phyloP scores from a whole-genome alignment of 208 protist genomes.

The Leishmania major region DNA sequence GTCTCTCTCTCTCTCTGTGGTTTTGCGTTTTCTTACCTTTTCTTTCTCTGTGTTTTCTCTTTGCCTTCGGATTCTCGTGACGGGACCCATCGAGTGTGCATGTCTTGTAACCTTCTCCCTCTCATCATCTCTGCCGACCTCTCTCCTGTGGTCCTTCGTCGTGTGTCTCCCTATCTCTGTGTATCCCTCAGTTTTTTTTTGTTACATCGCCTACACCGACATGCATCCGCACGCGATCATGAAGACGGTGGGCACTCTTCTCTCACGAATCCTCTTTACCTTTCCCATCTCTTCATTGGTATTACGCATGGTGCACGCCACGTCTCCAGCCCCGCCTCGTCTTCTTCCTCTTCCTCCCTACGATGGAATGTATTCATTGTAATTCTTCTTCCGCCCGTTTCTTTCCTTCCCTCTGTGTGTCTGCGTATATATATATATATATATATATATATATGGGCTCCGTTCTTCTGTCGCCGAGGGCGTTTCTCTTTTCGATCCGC shows the following conservation, averaged over 20 bases:
- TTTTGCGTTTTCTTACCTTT: not conserved
- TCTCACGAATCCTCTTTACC: slow-evolving; percentile 1
- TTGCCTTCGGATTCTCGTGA: not conserved
- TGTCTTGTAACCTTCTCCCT: not conserved
- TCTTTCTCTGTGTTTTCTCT: not conserved
- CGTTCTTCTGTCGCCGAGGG: not conserved
- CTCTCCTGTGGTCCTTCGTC: not conserved
- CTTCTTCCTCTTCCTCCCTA: not conserved
- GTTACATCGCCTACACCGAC: not conserved
- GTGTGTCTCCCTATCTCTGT: not conserved
- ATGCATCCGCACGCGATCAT: not conserved
- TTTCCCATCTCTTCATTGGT: slow-evolving; percentile 5
- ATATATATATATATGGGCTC: not conserved
- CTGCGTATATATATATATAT: not conserved
- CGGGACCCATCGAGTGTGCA: not conserved
- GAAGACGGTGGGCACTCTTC: not conserved
- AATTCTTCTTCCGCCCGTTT: not conserved
- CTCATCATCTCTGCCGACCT: not conserved
- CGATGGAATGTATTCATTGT: not conserved
- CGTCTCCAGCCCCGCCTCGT: not conserved
- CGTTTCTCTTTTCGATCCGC: not conserved
- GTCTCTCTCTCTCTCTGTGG: not conserved
- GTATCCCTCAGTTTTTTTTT: slow-evolving; percentile 2
- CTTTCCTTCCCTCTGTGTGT: not conserved
- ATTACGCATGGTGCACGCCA: not conserved